Evolutionary conservation across 768 basidiomycete species (phyloP).

Genomic region (Trametes meyenii): DNA sequence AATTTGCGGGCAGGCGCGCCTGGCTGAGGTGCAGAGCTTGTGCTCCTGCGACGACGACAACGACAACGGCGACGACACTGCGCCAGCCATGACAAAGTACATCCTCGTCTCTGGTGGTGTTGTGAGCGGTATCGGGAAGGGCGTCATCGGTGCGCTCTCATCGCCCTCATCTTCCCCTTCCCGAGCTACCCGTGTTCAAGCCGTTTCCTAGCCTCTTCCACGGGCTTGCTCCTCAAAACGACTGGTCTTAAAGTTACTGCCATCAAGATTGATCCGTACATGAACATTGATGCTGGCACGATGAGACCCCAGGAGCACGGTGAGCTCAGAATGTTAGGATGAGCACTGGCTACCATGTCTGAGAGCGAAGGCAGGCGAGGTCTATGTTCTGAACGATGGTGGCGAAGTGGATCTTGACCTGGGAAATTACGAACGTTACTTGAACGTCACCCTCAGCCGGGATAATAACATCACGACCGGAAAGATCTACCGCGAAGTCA

Average conservation of each 20-base stretch:
- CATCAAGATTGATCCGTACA: constrained; percentile 99
- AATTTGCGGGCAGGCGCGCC: constrained; percentile 15
- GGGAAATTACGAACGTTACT: constrained; percentile 98
- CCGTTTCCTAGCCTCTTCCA: constrained; percentile 79
- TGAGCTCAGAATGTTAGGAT: constrained; percentile 41
- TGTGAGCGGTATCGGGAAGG: constrained; percentile 98
- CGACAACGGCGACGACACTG: constrained; percentile 4
- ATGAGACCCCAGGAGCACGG: constrained; percentile 99
- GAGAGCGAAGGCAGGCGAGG: constrained; percentile 66
- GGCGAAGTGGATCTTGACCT: constrained; percentile 98
- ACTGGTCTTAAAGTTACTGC: constrained; percentile 96
- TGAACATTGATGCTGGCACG: constrained; percentile 99
- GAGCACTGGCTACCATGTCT: constrained; percentile 1
- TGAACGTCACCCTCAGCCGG: constrained; percentile 89
- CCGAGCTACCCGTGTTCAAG: constrained; percentile 23
- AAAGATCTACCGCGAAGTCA: constrained; percentile 96
- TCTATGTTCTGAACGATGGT: constrained; percentile 97
- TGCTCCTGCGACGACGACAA: constrained; percentile 18
- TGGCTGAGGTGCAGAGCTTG: constrained; percentile 14
- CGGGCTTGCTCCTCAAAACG: constrained; percentile 93
- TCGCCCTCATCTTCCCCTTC: constrained; percentile 20
- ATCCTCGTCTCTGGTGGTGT: constrained; percentile 97
- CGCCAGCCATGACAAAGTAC: constrained; percentile 81
- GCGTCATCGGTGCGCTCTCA: constrained; percentile 85
- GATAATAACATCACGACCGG: constrained; percentile 99